phyloP scores from a whole-genome alignment of 345 rosid genomes.

The Cardamine occulta region DNA sequence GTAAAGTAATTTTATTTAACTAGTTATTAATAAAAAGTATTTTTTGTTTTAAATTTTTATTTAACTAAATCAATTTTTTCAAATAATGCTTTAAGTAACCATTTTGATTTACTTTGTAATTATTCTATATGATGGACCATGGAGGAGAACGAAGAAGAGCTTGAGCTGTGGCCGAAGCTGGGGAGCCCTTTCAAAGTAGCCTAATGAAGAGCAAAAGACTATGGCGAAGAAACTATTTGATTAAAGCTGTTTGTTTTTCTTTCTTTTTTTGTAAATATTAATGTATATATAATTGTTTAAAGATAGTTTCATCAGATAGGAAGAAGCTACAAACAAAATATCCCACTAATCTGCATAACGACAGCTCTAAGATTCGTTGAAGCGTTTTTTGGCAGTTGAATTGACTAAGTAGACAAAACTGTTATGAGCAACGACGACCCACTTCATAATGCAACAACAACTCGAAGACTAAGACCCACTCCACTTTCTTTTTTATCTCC shows the following conservation, averaged over 20 bases:
- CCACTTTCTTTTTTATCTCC: conserved; percentile 28
- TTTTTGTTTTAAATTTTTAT: too few relatives aligned
- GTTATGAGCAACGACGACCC: conserved; percentile 30
- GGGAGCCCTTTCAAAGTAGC: not conserved
- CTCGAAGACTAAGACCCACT: conserved; percentile 42
- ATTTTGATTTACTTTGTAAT: too few relatives aligned
- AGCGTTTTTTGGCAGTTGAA: conserved; percentile 34
- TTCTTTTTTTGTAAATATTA: too few relatives aligned
- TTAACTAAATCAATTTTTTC: too few relatives aligned
- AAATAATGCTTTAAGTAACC: not conserved
- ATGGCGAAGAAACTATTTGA: not conserved
- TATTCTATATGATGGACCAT: too few relatives aligned
- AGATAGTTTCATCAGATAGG: not conserved
- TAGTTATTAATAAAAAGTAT: too few relatives aligned
- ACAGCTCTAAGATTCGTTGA: conserved; percentile 32
- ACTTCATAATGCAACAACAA: conserved; percentile 33
- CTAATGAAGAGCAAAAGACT: not conserved
- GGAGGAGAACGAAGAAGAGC: not conserved
- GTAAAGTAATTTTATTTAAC: too few relatives aligned
- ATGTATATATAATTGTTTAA: too few relatives aligned
- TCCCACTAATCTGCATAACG: not conserved
- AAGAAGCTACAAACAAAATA: not conserved
- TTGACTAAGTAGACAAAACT: conserved; percentile 43
- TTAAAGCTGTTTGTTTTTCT: too few relatives aligned
- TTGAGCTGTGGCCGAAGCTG: not conserved